Percentiles rank a stretch among this genome's conserved stretches.
phyloP scores from a whole-genome alignment of 306 rosid genomes.

The Inga laurina region DNA sequence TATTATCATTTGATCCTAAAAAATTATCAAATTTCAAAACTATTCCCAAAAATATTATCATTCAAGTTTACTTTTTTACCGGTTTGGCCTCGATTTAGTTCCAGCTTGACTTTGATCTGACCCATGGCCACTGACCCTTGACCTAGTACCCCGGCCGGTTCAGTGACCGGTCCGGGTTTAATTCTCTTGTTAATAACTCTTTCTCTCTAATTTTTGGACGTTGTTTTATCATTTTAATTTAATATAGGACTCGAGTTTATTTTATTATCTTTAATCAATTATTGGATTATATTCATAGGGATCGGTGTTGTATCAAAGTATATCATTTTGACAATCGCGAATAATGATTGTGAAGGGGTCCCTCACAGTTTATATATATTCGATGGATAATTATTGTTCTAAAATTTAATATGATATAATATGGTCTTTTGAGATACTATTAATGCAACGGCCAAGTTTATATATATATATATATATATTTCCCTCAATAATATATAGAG shows the following conservation, averaged over 20 bases:
- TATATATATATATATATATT: background rate
- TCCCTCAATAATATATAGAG: background rate
- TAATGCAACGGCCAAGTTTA: background rate
- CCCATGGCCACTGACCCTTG: no score
- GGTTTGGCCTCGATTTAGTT: no score
- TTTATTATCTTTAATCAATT: background rate
- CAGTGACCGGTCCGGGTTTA: no score
- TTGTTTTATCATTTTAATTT: conserved; percentile 27
- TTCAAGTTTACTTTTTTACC: no score
- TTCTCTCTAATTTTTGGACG: conserved; percentile 5
- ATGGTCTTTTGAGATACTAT: background rate
- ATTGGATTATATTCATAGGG: background rate
- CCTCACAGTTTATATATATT: background rate
- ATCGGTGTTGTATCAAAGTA: background rate
- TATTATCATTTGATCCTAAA: no score
- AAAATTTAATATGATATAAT: background rate
- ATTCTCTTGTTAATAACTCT: background rate
- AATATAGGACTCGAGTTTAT: background rate
- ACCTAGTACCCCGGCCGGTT: no score
- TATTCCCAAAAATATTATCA: no score
- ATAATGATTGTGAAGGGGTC: conserved; percentile 31
- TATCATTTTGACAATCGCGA: background rate
- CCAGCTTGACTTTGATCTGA: no score
- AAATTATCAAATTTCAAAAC: no score
- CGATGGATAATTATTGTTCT: background rate